phyloP scores from a whole-genome alignment of 2,329 filamentous ascomycete genomes.

The Chaetomium strumarium region DNA sequence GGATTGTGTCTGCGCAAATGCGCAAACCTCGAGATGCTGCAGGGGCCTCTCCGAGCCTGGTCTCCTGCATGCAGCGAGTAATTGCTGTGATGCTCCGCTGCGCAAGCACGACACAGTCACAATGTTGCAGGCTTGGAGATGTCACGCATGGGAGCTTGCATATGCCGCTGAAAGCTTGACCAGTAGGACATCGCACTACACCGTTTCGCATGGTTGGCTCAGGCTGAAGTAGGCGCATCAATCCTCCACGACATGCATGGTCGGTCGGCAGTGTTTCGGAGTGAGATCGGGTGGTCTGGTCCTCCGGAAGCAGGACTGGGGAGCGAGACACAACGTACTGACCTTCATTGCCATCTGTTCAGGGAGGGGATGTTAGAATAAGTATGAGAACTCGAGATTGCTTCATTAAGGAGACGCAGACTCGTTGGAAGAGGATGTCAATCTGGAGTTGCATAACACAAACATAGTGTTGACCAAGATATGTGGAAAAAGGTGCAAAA shows the following conservation, averaged over 20 bases:
- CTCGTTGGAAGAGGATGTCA: too few species aligned
- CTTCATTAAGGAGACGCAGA: too few species aligned
- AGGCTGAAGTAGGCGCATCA: background rate
- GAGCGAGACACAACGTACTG: too few species aligned
- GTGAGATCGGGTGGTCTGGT: background rate
- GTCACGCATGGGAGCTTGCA: background rate
- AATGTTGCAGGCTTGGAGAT: too few species aligned
- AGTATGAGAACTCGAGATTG: too few species aligned
- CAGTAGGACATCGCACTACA: background rate
- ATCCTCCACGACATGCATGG: background rate
- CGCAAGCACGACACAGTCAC: conserved; percentile 1
- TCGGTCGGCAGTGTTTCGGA: too few species aligned
- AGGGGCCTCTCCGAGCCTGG: background rate
- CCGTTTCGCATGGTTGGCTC: background rate
- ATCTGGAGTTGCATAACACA: too few species aligned
- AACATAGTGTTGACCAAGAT: too few species aligned
- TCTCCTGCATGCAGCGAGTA: background rate
- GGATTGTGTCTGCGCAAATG: background rate
- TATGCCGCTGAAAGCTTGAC: background rate
- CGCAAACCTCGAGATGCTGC: background rate
- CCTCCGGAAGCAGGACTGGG: background rate
- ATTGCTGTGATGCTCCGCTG: conserved; percentile 2
- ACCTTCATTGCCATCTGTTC: too few species aligned
- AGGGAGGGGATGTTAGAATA: too few species aligned
- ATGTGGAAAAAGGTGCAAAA: too few species aligned